Conservation (phyloP, 768 basidiomycete species). For the Kwoniella heveanensis region DNA sequence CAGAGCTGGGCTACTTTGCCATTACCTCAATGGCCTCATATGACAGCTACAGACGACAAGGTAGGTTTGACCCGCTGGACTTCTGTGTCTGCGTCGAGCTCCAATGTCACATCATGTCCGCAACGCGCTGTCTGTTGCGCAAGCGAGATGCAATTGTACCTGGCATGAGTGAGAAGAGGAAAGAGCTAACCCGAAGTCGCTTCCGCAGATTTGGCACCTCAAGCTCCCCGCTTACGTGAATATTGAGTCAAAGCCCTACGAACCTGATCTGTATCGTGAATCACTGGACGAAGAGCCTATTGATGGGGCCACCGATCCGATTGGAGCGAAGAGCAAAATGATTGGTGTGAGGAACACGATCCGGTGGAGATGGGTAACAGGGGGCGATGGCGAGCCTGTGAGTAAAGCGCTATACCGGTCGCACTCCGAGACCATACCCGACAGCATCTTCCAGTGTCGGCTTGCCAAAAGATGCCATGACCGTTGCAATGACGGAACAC, state of each 20-base stretch:
- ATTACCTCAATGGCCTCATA: slow-evolving; percentile 84
- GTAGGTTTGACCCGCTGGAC: no score
- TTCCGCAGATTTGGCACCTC: slow-evolving; percentile 80
- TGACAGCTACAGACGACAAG: slow-evolving; percentile 76
- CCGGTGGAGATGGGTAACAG: slow-evolving; percentile 91
- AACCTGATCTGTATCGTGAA: slow-evolving; percentile 67
- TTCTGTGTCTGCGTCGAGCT: no score
- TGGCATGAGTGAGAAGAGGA: no score
- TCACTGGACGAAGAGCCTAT: slow-evolving; percentile 75
- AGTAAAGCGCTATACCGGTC: slow-evolving; percentile 54
- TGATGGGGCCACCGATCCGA: slow-evolving; percentile 57
- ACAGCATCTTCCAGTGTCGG: no score
- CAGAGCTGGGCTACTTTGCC: slow-evolving; percentile 61
- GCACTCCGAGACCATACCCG: no score
- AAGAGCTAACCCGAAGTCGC: background rate
- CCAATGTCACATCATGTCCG: no score
- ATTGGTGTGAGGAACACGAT: slow-evolving; percentile 91
- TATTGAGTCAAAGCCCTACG: slow-evolving; percentile 78
- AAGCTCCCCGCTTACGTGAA: slow-evolving; percentile 92
- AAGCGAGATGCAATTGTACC: no score
- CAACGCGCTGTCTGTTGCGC: no score
- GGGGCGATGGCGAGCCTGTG: slow-evolving; percentile 73
- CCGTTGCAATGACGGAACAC: no score
- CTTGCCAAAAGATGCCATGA: no score
- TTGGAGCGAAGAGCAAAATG: slow-evolving; percentile 68